phyloP scores from a whole-genome alignment of 805 yeast genomes.

The Starmerella roubikii region DNA sequence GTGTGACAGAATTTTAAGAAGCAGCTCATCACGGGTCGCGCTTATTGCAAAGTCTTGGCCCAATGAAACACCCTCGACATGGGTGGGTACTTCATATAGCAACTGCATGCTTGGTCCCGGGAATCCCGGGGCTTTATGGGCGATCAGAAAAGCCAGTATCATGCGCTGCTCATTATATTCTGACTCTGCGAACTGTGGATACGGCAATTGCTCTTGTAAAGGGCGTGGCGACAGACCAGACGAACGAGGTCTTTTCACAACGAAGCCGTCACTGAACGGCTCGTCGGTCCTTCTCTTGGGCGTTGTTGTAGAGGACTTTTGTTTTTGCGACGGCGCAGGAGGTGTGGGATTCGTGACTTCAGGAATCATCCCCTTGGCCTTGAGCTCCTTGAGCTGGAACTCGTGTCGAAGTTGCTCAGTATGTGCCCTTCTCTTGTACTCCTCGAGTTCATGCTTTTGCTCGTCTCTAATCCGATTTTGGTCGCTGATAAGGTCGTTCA shows the following conservation, averaged over 20 bases:
- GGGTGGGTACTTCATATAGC: conserved; percentile 2
- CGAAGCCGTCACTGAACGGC: conserved; percentile 25
- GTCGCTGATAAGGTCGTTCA: conserved; percentile 19
- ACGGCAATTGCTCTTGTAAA: background rate
- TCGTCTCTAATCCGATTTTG: conserved; percentile 20
- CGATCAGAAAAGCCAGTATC: conserved; percentile 5
- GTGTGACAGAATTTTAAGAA: background rate
- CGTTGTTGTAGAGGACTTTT: too few relatives aligned
- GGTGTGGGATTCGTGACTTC: background rate
- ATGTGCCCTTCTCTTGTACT: conserved; percentile 32
- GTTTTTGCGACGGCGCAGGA: too few relatives aligned
- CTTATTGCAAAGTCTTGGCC: conserved; percentile 7
- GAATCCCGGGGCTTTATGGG: conserved; percentile 12
- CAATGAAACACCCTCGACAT: background rate
- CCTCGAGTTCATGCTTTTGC: conserved; percentile 28
- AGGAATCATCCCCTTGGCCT: background rate
- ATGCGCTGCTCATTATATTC: background rate
- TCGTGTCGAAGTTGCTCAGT: conserved; percentile 41
- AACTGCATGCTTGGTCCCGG: conserved; percentile 3
- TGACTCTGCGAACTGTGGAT: too few relatives aligned
- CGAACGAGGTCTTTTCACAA: conserved; percentile 13
- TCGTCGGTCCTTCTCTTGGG: conserved; percentile 11
- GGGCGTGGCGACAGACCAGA: background rate
- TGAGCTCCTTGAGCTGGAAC: conserved; percentile 29
- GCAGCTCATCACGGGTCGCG: conserved; percentile 1